These are phyloP conservation scores for Botrytis elliptica DNA, from an alignment of 2,329 filamentous ascomycete genomes.

Conservation along the genomic window DNA sequence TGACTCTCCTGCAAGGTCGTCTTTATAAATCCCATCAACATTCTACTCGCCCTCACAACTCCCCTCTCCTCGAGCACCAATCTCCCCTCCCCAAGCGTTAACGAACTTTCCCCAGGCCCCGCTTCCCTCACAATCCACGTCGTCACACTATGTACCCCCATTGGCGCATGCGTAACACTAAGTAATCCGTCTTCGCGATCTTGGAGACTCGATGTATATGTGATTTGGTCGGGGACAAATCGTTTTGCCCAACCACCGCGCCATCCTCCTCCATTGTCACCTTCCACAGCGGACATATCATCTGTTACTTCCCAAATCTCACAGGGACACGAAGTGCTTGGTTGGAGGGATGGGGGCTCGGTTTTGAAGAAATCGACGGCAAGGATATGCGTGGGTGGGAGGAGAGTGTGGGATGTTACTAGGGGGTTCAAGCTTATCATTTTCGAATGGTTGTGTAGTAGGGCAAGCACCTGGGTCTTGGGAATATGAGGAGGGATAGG, in stretches of 20 bases:
- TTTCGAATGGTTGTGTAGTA: conserved; percentile 72
- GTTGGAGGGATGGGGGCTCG: conserved; percentile 59
- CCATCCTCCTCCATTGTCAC: conserved; percentile 73
- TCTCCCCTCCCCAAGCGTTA: conserved; percentile 58
- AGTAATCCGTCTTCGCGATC: conserved; percentile 30
- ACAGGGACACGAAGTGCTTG: conserved; percentile 44
- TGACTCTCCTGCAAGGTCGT: conserved; percentile 76
- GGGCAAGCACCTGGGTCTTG: conserved; percentile 64
- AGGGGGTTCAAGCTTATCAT: conserved; percentile 89
- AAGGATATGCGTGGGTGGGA: conserved; percentile 47
- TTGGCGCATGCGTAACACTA: conserved; percentile 36
- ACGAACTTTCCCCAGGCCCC: conserved; percentile 42
- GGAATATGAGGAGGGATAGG: conserved; percentile 67
- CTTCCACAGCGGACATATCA: conserved; percentile 39
- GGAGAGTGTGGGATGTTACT: conserved; percentile 66
- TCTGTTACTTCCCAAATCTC: conserved; percentile 35
- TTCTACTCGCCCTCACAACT: conserved; percentile 72
- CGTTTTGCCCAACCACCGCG: conserved; percentile 62
- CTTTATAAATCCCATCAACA: conserved; percentile 74
- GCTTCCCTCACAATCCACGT: conserved; percentile 70
- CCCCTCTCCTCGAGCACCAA: conserved; percentile 80
- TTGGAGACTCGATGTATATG: conserved; percentile 32
- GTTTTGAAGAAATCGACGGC: conserved; percentile 29
- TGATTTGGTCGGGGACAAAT: conserved; percentile 33
- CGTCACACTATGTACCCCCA: conserved; percentile 52